Base-by-base conservation (phyloP, 148 eudicot genomes). In the Vaccinium darrowii region DNA sequence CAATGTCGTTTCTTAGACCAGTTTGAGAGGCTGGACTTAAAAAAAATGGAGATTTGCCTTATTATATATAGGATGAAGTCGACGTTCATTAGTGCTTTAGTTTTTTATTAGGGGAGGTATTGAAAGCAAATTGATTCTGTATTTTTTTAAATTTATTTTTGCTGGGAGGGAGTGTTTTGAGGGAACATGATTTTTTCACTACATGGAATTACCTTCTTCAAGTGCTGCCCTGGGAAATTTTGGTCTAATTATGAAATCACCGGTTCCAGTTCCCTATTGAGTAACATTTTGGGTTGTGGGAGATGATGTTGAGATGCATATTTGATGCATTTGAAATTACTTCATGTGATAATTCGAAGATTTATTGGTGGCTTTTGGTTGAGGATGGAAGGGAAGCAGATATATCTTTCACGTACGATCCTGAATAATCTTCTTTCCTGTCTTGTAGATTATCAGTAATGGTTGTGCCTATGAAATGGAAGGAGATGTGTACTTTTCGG, bases 401-500 rank as follows among this genome's bases (percentile, higher is more conserved):
- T 27, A 36, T 30, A 50, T 49, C 56, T 77, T 51, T 0, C 57
- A 25, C 13, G 57, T 13, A 14, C 16, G 12, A 51, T 78, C 36
- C 33, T 62, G 65, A n/a, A 15, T 15, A 58, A 43, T n/a, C 21
- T 78, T 82, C 33, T 82, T 19, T 56, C 27, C 33, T 84, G 49
- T 53, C n/a, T 57, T 90, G 88, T 93, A 96, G 98, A 93, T 96
- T 49, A 89, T 93, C 36, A 82, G 87, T 81, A 92, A 96, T 57
- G 93, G 87, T 19, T 91, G 88, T 92, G 99, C 97, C 36, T 96
- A 94, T 52, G 80, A 89, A 82, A 90, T 92, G 84, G 95, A 94
- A 84, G 99, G 99, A 57, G 99, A 96, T 88, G 99, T 96, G 76
- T 96, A 94, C 85, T 96, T 96, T 81, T 92, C 98, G 39, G 95